Conservation (phyloP, 108 stramenopile genomes). For the Nitzschia sp. region DNA sequence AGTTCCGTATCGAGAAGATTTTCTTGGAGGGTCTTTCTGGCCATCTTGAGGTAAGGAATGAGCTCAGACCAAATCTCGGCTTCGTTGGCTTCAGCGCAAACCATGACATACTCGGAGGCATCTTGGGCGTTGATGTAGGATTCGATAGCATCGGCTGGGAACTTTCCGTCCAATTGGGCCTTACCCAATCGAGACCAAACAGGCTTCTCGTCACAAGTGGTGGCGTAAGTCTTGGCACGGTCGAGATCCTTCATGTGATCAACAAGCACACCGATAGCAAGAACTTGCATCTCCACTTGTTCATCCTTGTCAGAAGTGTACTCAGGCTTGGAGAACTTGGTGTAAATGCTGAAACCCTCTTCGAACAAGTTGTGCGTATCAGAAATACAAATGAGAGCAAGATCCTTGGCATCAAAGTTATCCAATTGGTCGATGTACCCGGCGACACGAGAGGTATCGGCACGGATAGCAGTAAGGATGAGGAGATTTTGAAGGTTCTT, state of each 20-base stretch:
- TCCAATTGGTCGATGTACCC: constrained; percentile 99
- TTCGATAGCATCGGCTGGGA: constrained; percentile 93
- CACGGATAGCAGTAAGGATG: constrained; percentile 98
- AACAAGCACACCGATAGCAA: constrained; percentile 95
- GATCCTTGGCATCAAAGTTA: constrained; percentile 99
- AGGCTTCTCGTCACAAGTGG: constrained; percentile 92
- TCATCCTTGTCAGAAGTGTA: constrained; percentile 87
- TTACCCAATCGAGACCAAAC: constrained; percentile 99
- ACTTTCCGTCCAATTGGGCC: constrained; percentile 95
- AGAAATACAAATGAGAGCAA: constrained; percentile 98
- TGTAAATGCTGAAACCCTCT: constrained; percentile 98
- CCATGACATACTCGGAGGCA: constrained; percentile 90
- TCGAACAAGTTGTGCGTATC: constrained; percentile 99
- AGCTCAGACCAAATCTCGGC: constrained; percentile 93
- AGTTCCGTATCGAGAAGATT: constrained; percentile 97
- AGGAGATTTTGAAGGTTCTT: constrained; percentile 99
- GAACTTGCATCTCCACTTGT: constrained; percentile 92
- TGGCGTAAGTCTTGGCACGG: constrained; percentile 96
- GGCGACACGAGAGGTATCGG: constrained; percentile 91
- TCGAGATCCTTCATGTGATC: constrained; percentile 97
- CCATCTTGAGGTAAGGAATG: constrained; percentile 98
- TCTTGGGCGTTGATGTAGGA: constrained; percentile 99
- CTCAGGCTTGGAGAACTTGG: constrained; percentile 95
- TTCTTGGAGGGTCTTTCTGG: constrained; percentile 96
- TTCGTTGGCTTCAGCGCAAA: constrained; percentile 93